Conservation (phyloP, 2,329 filamentous ascomycete genomes). For the Fusarium phyllophilum region DNA sequence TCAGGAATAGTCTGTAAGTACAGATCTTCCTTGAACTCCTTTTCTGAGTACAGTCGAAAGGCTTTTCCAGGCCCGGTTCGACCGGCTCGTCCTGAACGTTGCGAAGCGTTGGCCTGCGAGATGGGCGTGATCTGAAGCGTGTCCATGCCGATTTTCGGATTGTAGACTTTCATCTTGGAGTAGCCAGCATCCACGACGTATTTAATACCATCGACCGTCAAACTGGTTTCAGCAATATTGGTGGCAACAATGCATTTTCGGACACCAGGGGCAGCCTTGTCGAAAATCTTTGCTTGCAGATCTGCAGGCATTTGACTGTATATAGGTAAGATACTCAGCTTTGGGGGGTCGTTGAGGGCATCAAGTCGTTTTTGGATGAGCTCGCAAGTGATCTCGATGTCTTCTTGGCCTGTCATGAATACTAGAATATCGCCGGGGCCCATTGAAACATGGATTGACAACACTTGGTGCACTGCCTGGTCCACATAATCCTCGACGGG, state of each 20-base stretch:
- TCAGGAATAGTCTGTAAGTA: constrained; percentile 98
- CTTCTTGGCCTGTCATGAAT: constrained; percentile 99
- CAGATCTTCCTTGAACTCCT: constrained; percentile 93
- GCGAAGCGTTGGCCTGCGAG: constrained; percentile 93
- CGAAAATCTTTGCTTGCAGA: constrained; percentile 97
- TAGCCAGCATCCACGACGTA: constrained; percentile 97
- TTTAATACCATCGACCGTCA: constrained; percentile 99
- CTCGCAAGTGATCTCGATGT: constrained; percentile 97
- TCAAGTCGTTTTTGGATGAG: constrained; percentile 87
- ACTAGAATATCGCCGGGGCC: constrained; percentile 92
- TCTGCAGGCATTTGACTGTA: constrained; percentile 99
- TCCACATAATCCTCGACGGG: constrained; percentile 99
- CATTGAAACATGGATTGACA: constrained; percentile 96
- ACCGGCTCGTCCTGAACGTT: constrained; percentile 92
- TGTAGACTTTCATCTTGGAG: constrained; percentile 98
- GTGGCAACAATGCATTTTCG: constrained; percentile 98
- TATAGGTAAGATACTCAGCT: constrained; percentile 93
- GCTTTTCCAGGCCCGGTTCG: constrained; percentile 95
- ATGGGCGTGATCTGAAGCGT: constrained; percentile 97
- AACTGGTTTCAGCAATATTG: constrained; percentile 97
- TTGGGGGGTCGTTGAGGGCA: constrained; percentile 91
- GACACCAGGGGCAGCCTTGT: constrained; percentile 87
- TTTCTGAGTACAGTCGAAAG: constrained; percentile 92
- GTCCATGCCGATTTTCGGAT: constrained; percentile 99
- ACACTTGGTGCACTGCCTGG: constrained; percentile 92